Percentiles rank a stretch among this genome's conserved stretches.
Evolutionary conservation across 805 yeast species (phyloP).

Genomic region (Cephaloascus fragrans): DNA sequence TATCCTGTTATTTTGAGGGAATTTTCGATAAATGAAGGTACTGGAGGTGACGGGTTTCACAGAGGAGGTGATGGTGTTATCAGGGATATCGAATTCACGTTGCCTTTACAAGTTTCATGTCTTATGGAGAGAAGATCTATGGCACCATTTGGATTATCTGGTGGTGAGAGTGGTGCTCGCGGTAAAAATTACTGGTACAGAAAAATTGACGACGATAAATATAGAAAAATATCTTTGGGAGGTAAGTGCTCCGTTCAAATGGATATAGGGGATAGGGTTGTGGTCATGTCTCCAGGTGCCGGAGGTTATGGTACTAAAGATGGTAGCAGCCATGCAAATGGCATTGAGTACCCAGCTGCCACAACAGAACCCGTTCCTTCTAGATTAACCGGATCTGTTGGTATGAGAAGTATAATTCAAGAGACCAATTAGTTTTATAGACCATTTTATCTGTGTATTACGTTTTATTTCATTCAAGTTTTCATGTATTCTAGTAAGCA

Average conservation of each 20-base stretch:
- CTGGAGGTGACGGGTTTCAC: constrained; percentile 74
- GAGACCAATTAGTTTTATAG: constrained; percentile 24
- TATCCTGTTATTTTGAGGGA: constrained; percentile 75
- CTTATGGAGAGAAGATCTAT: constrained; percentile 77
- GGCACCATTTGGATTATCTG: constrained; percentile 80
- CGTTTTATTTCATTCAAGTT: too few species aligned
- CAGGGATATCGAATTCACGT: constrained; percentile 86
- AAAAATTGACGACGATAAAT: constrained; percentile 9
- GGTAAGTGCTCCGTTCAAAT: constrained; percentile 2
- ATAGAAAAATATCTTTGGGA: constrained; percentile 10
- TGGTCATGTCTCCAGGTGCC: constrained; percentile 32
- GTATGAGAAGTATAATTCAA: constrained; percentile 20
- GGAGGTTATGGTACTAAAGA: constrained; percentile 26
- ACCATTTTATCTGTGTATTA: too few species aligned
- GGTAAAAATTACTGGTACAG: constrained; percentile 41
- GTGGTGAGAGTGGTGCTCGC: constrained; percentile 68
- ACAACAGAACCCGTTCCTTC: constrained; percentile 13
- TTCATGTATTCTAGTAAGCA: too few species aligned
- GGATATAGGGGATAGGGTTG: constrained; percentile 27
- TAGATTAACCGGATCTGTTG: constrained; percentile 25
- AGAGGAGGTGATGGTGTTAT: constrained; percentile 91
- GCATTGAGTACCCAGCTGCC: constrained; percentile 12
- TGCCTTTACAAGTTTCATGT: constrained; percentile 67
- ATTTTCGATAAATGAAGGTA: constrained; percentile 56
- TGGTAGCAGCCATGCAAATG: background rate